Evolutionary conservation across 306 rosid genomes (phyloP).

Genomic region (Senna siamea): DNA sequence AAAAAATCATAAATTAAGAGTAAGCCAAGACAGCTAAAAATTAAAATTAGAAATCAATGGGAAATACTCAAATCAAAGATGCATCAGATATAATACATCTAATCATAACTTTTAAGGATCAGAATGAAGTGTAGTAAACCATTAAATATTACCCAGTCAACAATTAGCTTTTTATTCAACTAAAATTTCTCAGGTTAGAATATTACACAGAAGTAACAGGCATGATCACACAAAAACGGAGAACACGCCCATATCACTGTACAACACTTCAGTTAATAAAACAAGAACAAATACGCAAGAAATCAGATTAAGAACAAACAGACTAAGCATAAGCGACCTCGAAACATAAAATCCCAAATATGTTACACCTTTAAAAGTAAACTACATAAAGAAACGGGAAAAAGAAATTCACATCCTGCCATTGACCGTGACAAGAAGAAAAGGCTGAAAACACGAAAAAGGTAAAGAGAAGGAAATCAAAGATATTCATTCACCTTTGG

Average conservation of each 20-base stretch:
- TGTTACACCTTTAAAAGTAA: neutral
- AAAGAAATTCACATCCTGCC: neutral
- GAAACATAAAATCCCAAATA: conserved; percentile 11
- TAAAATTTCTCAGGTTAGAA: conserved; percentile 8
- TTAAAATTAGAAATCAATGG: neutral
- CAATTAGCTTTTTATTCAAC: conserved; percentile 4
- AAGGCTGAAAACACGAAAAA: neutral
- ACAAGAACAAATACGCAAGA: neutral
- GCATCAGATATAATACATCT: conserved; percentile 11
- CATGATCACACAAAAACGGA: neutral
- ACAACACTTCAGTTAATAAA: neutral
- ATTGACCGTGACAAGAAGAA: neutral
- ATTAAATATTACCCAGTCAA: neutral
- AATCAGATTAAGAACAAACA: conserved; percentile 23
- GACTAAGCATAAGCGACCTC: too few species aligned
- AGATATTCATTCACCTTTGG: conserved; percentile 57
- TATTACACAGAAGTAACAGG: conserved; percentile 7
- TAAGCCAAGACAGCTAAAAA: neutral
- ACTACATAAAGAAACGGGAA: neutral
- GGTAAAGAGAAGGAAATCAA: neutral
- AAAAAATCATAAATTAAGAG: neutral
- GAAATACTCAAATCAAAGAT: conserved; percentile 20
- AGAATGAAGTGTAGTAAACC: neutral
- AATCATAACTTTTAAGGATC: neutral
- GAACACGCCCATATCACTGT: neutral